Base-by-base conservation (phyloP, 495 filamentous ascomycete species). In the Penicillium robsamsonii region DNA sequence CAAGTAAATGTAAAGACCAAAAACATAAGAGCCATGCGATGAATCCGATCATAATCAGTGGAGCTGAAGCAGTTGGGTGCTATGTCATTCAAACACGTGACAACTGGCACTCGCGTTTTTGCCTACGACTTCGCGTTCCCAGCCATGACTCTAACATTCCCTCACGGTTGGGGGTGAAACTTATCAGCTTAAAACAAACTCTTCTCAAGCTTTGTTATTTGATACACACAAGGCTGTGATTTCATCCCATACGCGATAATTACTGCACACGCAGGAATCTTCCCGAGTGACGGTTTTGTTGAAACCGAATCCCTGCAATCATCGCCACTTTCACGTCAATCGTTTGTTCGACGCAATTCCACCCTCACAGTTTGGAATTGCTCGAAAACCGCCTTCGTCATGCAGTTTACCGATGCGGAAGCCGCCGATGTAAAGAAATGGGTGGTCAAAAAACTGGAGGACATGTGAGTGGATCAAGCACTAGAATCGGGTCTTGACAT, bases 401-500 rank as follows among this genome's bases (percentile, higher is more conserved):
- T 96, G 92, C 75, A 90, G 59, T 87, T 96, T 62, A 76, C 85
- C 24, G 91, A 96, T 48, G 85, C 81, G 43, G 85, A 96, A 68
- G 81, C 85, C 50, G 74, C 76, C 13, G 76, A 85, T 30, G 79
- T 98, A 50, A 95, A 96, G 79, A 79, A 75, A 52, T 98, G 92
- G 92, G 88, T 97, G 57, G 87, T 96, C 50, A 90, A 86, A 73
- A 87, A 90, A 57, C 78, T 98, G 18, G 92, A 95, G 69, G 87
- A 93, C 64, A 96, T 94, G 92, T 95, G 79, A 64, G 88, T 75
- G 41, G 22, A 59, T 25, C 24, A 33, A 31, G 13, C 53, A 27
- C 20, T 27, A 15, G n/a, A 35, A 38, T 35, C 33, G 15, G 9
- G 18, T 18, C 13, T 43, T 38, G 7, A 25, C 6, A 7, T 4